Percentiles rank a stretch among this genome's conserved stretches.
Conservation (phyloP, 371 early-diverging fungal genomes). For the Mucor saturninus region DNA sequence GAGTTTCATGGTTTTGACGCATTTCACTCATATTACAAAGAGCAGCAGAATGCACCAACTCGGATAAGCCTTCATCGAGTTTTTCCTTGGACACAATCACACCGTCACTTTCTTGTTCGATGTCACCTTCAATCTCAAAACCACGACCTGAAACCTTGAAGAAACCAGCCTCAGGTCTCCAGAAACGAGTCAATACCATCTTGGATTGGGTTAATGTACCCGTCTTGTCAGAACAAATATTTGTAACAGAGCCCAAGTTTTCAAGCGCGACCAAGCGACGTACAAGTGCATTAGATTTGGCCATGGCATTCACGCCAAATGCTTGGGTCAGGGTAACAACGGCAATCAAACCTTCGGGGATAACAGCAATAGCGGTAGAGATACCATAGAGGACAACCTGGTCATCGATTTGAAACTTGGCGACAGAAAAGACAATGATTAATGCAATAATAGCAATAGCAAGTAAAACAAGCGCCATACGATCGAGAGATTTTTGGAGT, state of each 20-base stretch:
- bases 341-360: conserved; percentile 93
- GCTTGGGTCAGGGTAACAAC: conserved; percentile 90
- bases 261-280: conserved; percentile 87
- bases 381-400: conserved; percentile 67
- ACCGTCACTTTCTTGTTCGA: conserved; percentile 15
- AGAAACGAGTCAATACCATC: conserved; percentile 77
- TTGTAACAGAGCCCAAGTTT: conserved; percentile 87
- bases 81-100: conserved; percentile 39
- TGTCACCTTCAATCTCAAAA: conserved; percentile 36
- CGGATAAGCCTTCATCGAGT: conserved; percentile 35
- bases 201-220: conserved; percentile 91
- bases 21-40: conserved; percentile 77
- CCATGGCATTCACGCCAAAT: conserved; percentile 88
- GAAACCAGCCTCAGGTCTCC: conserved; percentile 68
- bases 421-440: conserved; percentile 69
- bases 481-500: conserved; percentile 73
- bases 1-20: conserved; percentile 56
- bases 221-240: conserved; percentile 91
- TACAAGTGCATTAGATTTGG: conserved; percentile 77
- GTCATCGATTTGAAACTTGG: conserved; percentile 60
- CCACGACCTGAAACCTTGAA: conserved; percentile 65
- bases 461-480: conserved; percentile 73
- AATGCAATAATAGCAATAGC: conserved; percentile 66
- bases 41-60: conserved; percentile 56
- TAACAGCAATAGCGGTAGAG: conserved; percentile 76